phyloP scores from a whole-genome alignment of 768 basidiomycete genomes.

The Postia placenta region DNA sequence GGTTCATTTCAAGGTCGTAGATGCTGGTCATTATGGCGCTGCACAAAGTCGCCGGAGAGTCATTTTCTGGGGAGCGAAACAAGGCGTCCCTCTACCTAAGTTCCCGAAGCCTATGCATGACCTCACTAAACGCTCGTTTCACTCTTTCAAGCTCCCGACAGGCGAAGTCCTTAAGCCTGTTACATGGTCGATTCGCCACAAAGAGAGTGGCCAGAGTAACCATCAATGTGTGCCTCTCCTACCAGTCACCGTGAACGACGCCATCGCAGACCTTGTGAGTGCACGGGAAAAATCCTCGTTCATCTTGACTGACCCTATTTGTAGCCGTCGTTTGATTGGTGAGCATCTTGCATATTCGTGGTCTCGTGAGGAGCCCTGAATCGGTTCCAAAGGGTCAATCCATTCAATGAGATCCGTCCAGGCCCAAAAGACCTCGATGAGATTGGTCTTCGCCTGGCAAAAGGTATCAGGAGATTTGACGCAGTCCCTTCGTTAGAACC shows the following conservation, averaged over 20 bases:
- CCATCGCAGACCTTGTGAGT: conserved; percentile 65
- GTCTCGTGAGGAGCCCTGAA: not conserved
- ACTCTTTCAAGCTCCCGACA: conserved; percentile 37
- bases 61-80: conserved; percentile 62
- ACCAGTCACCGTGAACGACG: conserved; percentile 55
- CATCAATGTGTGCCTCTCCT: conserved; percentile 46
- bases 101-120: conserved; percentile 62
- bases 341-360: conserved; percentile 10
- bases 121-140: conserved; percentile 27
- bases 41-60: conserved; percentile 64
- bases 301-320: not conserved
- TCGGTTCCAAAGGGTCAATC: conserved; percentile 43
- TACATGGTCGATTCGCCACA: conserved; percentile 25
- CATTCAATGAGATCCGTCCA: conserved; percentile 34
- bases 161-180: conserved; percentile 35
- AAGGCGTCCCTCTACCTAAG: conserved; percentile 49
- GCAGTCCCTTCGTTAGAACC: conserved; percentile 24
- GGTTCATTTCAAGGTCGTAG: conserved; percentile 54
- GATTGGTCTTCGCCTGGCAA: conserved; percentile 27
- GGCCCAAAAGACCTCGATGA: conserved; percentile 31
- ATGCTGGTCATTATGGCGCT: conserved; percentile 67
- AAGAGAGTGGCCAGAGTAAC: not conserved
- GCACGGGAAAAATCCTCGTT: no score
- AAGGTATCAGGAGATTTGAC: conserved; percentile 40
- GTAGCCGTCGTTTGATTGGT: conserved; percentile 72